These are phyloP conservation scores for Argentina anserina DNA, from an alignment of 306 rosid species.

Conservation along the genomic window DNA sequence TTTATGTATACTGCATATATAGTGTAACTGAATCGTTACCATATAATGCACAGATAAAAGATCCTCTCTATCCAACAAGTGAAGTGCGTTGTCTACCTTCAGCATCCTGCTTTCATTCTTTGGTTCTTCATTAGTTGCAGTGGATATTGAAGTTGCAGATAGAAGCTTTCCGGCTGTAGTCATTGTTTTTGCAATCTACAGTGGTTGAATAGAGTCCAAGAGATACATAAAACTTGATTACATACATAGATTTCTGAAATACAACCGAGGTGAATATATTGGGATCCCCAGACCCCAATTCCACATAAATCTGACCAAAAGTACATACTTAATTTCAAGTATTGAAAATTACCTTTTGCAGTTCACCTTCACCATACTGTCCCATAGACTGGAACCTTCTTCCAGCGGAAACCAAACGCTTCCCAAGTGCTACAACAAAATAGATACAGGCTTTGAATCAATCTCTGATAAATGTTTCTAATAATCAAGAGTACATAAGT, in stretches of 20 bases:
- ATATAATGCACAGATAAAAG: not conserved
- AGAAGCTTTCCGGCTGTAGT: constrained; percentile 62
- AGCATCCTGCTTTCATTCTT: constrained; percentile 56
- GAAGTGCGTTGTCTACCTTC: constrained; percentile 48
- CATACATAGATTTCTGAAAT: not conserved
- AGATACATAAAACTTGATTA: constrained; percentile 11
- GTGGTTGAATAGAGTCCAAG: constrained; percentile 26
- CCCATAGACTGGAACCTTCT: constrained; percentile 95
- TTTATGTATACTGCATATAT: constrained; percentile 8
- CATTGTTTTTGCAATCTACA: constrained; percentile 78
- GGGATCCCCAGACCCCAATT: not conserved
- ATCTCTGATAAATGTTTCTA: constrained; percentile 18
- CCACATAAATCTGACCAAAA: not conserved
- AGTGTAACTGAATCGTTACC: not conserved
- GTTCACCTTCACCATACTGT: constrained; percentile 87
- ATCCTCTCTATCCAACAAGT: constrained; percentile 6
- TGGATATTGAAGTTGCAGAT: constrained; percentile 48
- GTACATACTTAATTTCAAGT: not conserved
- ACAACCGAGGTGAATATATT: not conserved
- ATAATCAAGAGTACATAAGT: constrained; percentile 11
- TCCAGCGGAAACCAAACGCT: constrained; percentile 76
- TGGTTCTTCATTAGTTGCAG: constrained; percentile 42
- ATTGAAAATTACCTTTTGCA: constrained; percentile 57
- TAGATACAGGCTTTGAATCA: constrained; percentile 28
- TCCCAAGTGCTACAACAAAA: constrained; percentile 63